Evolutionary conservation across 2,329 filamentous ascomycete species (phyloP).

Genomic region (Pezicula carpinea): DNA sequence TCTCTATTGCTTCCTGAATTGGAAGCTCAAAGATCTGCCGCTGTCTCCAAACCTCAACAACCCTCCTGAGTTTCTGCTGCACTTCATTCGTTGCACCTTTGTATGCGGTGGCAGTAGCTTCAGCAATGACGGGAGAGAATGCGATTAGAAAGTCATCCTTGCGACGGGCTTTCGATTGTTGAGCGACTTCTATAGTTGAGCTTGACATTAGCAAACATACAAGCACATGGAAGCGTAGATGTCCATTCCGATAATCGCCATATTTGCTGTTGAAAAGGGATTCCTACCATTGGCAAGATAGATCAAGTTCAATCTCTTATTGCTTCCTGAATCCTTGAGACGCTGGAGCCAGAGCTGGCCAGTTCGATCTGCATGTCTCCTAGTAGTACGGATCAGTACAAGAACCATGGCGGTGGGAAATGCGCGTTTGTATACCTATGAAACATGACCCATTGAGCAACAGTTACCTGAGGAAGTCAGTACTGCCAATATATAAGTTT

Average conservation of each 20-base stretch:
- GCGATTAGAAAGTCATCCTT: constrained; percentile 91
- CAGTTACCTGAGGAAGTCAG: constrained; percentile 52
- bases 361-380: constrained; percentile 87
- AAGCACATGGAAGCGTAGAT: constrained; percentile 8
- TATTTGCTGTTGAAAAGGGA: neutral
- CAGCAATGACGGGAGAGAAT: constrained; percentile 86
- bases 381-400: constrained; percentile 37
- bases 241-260: neutral
- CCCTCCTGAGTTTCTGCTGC: constrained; percentile 80
- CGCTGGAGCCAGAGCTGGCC: constrained; percentile 88
- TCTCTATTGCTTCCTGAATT: constrained; percentile 77
- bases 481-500: neutral
- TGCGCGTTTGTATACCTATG: constrained; percentile 63
- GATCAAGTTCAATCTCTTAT: constrained; percentile 83
- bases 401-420: neutral
- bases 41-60: constrained; percentile 92
- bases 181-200: constrained; percentile 70
- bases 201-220: constrained; percentile 14
- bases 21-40: constrained; percentile 76
- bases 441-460: constrained; percentile 99
- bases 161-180: constrained; percentile 88
- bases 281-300: constrained; percentile 88
- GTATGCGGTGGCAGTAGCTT: constrained; percentile 86
- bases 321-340: constrained; percentile 79
- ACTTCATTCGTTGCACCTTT: constrained; percentile 82